These are phyloP conservation scores for Jacaranda mimosifolia DNA, from an alignment of 257 asterid genomes.

Conservation along the genomic window DNA sequence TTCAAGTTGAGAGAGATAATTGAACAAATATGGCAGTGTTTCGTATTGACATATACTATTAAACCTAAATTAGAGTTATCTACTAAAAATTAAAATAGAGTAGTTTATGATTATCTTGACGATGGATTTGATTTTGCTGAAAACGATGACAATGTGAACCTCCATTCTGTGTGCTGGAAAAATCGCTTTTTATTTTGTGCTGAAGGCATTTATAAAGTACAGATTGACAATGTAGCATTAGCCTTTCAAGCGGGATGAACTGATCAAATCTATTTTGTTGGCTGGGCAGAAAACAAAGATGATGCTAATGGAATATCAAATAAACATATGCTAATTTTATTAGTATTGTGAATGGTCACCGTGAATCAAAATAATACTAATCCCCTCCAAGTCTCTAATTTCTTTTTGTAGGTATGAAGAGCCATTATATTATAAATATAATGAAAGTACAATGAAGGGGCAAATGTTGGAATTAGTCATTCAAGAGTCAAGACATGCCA, in stretches of 20 bases:
- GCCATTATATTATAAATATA: neutral
- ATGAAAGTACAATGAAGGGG: neutral
- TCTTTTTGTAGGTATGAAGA: constrained; percentile 3
- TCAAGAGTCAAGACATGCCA: neutral
- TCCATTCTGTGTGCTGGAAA: no score
- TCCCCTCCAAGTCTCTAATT: neutral
- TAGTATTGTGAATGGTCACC: no score
- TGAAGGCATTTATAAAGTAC: no score
- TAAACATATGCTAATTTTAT: neutral
- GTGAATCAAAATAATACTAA: neutral
- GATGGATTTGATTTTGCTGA: no score
- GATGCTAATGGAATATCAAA: neutral
- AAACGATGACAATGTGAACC: no score
- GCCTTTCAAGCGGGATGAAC: neutral
- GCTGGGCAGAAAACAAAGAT: neutral
- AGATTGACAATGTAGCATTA: neutral
- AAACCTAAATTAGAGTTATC: no score
- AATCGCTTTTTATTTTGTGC: no score
- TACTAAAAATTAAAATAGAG: no score
- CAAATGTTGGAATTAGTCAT: neutral
- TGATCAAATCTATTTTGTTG: neutral
- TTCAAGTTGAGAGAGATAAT: no score
- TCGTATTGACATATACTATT: no score
- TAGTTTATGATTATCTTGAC: no score
- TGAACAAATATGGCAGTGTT: no score